phyloP scores from a whole-genome alignment of 1,284 basidiomycete genomes.

The Ceraceosorus bombacis region DNA sequence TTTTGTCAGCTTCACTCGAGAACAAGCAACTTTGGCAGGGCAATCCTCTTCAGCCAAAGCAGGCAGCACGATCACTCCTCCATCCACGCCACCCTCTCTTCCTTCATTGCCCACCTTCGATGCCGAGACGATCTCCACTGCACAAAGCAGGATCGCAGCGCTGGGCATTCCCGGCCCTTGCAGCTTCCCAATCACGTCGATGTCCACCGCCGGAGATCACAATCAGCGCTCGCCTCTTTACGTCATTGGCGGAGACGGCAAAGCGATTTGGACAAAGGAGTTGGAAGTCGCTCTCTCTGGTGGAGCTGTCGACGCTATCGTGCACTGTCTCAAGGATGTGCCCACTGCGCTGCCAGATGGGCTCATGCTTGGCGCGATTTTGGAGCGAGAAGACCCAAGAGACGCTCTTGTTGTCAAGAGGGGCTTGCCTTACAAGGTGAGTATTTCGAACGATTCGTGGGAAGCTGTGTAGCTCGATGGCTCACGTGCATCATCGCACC shows the following conservation, averaged over 20 bases:
- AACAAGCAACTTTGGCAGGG: not conserved
- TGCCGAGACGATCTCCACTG: not conserved
- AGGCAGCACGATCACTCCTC: not conserved
- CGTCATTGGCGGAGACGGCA: constrained; percentile 54
- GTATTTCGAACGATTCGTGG: not conserved
- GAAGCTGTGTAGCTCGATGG: not conserved
- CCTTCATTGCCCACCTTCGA: not conserved
- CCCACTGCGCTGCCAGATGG: constrained; percentile 78
- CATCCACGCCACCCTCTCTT: constrained; percentile 5
- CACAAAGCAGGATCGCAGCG: not conserved
- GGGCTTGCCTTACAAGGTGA: constrained; percentile 58
- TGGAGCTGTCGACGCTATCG: constrained; percentile 76
- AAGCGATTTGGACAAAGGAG: constrained; percentile 90
- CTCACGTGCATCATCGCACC: constrained; percentile 41
- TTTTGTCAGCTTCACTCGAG: constrained; percentile 16
- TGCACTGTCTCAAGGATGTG: constrained; percentile 90
- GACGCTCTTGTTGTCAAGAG: constrained; percentile 82
- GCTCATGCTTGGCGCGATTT: constrained; percentile 75
- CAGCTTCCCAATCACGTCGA: constrained; percentile 59
- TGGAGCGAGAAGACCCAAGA: constrained; percentile 79
- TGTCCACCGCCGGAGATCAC: constrained; percentile 84
- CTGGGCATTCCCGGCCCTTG: constrained; percentile 14
- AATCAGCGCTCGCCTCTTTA: constrained; percentile 65
- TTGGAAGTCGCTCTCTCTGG: constrained; percentile 74
- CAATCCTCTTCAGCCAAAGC: constrained; percentile 7